Evolutionary conservation across 352 stramenopile genomes (phyloP).

Genomic region (Pythium phragmiticola): DNA sequence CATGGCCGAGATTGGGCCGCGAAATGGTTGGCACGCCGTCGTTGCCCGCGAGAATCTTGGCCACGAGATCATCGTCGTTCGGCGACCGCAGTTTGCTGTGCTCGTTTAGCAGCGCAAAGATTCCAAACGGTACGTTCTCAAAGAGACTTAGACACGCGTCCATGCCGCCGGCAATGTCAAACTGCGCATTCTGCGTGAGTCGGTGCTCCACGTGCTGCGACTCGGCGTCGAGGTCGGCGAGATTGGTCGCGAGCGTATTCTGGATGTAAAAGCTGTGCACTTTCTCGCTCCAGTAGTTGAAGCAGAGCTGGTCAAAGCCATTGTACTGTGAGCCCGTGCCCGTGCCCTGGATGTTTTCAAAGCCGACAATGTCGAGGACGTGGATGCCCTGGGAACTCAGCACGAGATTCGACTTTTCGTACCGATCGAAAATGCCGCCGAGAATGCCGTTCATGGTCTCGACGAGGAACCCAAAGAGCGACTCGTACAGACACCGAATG

Average conservation of each 20-base stretch:
- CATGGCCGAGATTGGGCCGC: conserved; percentile 58
- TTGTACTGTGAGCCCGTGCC: conserved; percentile 37
- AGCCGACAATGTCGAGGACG: conserved; percentile 78
- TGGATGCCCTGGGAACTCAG: conserved; percentile 80
- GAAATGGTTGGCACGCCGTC: conserved; percentile 49
- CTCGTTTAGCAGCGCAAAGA: conserved; percentile 71
- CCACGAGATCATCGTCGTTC: conserved; percentile 78
- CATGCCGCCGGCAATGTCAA: conserved; percentile 52
- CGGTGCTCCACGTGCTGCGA: conserved; percentile 64
- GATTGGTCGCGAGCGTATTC: conserved; percentile 66
- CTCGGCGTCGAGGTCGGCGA: conserved; percentile 56
- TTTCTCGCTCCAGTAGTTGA: conserved; percentile 88
- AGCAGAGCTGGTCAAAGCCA: conserved; percentile 77
- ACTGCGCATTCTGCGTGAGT: conserved; percentile 51
- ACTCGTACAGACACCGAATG: conserved; percentile 77
- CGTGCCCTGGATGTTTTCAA: conserved; percentile 50
- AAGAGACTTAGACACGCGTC: conserved; percentile 69
- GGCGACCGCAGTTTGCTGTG: conserved; percentile 61
- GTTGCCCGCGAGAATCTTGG: conserved; percentile 74
- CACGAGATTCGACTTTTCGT: conserved; percentile 82
- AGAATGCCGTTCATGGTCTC: conserved; percentile 82
- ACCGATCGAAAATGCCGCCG: conserved; percentile 78
- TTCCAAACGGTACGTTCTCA: conserved; percentile 68
- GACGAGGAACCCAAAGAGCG: conserved; percentile 74
- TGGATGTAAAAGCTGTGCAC: conserved; percentile 80